phyloP scores from a whole-genome alignment of 768 basidiomycete species.

The Gymnopilus dilepis region DNA sequence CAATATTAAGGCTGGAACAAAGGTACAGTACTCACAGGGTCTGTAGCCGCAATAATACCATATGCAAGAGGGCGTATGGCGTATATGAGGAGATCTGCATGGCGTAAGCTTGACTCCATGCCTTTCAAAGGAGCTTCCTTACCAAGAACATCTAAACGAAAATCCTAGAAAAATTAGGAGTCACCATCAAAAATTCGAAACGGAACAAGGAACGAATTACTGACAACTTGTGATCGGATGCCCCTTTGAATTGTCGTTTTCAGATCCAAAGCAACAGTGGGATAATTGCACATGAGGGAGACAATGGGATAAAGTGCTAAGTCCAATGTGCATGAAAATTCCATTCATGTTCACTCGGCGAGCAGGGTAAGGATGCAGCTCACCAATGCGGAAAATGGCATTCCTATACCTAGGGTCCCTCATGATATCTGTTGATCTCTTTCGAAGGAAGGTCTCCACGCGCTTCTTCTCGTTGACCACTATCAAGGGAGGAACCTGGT shows the following conservation, averaged over 20 bases:
- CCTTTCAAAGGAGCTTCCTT: neutral
- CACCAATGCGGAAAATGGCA: slow-evolving; percentile 4
- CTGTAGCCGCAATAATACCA: neutral
- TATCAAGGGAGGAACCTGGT: neutral
- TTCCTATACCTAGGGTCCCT: slow-evolving; percentile 3
- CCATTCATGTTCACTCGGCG: neutral
- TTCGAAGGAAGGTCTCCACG: neutral
- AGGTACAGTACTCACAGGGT: neutral
- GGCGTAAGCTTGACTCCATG: too few species aligned
- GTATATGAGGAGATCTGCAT: neutral
- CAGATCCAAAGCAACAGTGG: neutral
- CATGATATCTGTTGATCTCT: neutral
- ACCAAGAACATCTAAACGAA: neutral
- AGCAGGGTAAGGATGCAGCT: neutral
- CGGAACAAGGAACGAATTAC: neutral
- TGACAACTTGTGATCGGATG: neutral
- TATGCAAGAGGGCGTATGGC: slow-evolving; percentile 3
- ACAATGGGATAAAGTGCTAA: slow-evolving; percentile 2
- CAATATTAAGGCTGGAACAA: too few species aligned
- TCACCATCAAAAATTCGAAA: neutral
- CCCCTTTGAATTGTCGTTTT: neutral
- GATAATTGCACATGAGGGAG: neutral
- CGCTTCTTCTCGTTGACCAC: neutral
- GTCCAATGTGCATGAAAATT: neutral
- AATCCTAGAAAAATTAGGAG: neutral